Base-by-base conservation (phyloP, 257 asterid species). In the Rhazya stricta region DNA sequence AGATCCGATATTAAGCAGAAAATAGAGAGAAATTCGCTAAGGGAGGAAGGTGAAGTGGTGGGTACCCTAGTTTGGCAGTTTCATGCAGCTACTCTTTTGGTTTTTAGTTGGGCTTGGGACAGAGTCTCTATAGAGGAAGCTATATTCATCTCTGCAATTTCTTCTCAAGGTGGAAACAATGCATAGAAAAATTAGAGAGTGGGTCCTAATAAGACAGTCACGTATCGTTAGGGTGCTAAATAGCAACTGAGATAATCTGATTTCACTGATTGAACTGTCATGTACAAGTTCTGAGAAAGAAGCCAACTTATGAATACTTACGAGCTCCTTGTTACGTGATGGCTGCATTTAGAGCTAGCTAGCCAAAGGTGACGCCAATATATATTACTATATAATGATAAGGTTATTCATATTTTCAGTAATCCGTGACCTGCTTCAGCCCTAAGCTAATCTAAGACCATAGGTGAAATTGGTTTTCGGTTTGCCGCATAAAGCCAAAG, bases 51-150 rank as follows among this genome's bases (percentile, higher is more conserved):
- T 83, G 87, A 67, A 83, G 72, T 73, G 90, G 91, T 87, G 92
- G 89, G 87, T 81, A 80, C 81, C 77, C 83, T 76, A 78, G 72
- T 84, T 85, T 83, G 86, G 87, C 79, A 50, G 74, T 81, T 84
- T 85, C 96, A 90, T 88, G 96, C 90, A 90, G 85, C 86, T 86
- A 81, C 77, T 83, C 63, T 79, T 83, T 86, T 84, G 84, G 80
- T 77, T 72, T 86, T 76, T 81, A 71, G 82, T 77, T 80, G 63
- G 79, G 37, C 70, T 66, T 79, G 79, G 75, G 69, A 77, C 72
- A 51, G 2, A 4, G 27, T 74, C 62, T 56, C 56, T 48, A 62
- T 69, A 53, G 78, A n/a, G 67, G 32, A 23, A 78, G 66, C 69
- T 57, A 30, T 46, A 73, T 46, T 66, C 60, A 39, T 72, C 42